These are phyloP conservation scores for Chaetomium sp. DNA, from an alignment of 2,329 filamentous ascomycete species.

Conservation along the genomic window DNA sequence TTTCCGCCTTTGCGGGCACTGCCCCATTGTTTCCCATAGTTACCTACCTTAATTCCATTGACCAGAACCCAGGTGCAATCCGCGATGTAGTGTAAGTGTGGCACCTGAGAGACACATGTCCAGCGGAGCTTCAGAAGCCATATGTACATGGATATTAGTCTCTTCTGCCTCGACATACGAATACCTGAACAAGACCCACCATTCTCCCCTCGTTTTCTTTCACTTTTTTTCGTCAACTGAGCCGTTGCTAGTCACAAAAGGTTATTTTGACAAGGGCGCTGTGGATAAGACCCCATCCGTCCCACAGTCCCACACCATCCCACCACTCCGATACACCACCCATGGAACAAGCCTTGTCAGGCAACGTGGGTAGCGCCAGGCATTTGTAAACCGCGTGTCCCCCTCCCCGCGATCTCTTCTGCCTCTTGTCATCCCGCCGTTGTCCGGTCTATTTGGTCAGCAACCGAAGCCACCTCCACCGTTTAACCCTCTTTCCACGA, in stretches of 20 bases:
- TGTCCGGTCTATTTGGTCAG: background rate
- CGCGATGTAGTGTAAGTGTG: too few species aligned
- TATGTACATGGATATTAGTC: too few species aligned
- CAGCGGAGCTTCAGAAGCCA: too few species aligned
- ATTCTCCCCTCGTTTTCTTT: too few species aligned
- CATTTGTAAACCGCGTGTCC: conserved; percentile 8
- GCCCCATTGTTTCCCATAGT: too few species aligned
- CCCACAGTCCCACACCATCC: background rate
- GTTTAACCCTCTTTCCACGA: background rate
- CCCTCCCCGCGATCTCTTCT: conserved; percentile 1
- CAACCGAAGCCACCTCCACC: background rate
- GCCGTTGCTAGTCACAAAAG: background rate
- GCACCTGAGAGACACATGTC: too few species aligned
- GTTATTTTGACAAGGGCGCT: background rate
- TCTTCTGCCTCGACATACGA: too few species aligned
- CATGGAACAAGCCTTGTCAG: conserved; percentile 1
- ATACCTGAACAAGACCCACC: too few species aligned
- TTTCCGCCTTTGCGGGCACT: too few species aligned
- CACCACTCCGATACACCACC: background rate
- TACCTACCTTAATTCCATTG: too few species aligned
- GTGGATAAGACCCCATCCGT: background rate
- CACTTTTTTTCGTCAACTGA: too few species aligned
- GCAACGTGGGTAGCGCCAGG: background rate
- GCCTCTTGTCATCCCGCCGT: background rate
- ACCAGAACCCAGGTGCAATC: too few species aligned